Evolutionary conservation across 2,329 filamentous ascomycete genomes (phyloP).

Genomic region (Clonostachys byssicola): DNA sequence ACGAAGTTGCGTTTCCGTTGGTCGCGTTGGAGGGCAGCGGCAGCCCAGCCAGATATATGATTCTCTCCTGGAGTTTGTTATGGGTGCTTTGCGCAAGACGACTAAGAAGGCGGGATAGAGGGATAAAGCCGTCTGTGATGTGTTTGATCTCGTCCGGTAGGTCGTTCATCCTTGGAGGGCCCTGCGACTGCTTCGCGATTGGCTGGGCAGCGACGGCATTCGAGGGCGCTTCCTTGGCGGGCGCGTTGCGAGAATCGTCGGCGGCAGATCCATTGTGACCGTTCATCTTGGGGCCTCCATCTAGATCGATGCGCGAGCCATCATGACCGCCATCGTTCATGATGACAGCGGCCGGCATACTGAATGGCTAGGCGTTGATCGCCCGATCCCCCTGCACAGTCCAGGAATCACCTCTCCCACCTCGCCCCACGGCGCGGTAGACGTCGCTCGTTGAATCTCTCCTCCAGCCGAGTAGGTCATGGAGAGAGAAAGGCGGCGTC

Average conservation of each 20-base stretch:
- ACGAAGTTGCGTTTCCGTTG: conserved; percentile 42
- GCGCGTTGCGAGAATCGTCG: conserved; percentile 6
- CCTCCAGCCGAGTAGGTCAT: neutral
- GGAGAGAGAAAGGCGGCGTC: neutral
- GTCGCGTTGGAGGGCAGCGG: conserved; percentile 45
- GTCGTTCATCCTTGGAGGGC: conserved; percentile 44
- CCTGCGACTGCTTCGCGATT: conserved; percentile 7
- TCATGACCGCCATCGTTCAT: conserved; percentile 53
- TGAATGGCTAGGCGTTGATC: neutral
- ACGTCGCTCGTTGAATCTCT: conserved; percentile 2
- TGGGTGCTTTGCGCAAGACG: conserved; percentile 81
- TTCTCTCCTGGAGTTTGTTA: conserved; percentile 67
- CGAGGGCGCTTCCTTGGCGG: conserved; percentile 14
- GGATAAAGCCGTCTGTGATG: conserved; percentile 72
- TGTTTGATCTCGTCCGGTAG: conserved; percentile 62
- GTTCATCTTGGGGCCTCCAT: conserved; percentile 41
- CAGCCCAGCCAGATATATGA: conserved; percentile 67
- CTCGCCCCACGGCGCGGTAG: conserved; percentile 2
- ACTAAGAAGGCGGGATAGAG: conserved; percentile 69
- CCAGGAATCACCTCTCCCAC: neutral
- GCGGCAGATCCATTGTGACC: conserved; percentile 33
- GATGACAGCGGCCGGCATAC: conserved; percentile 48
- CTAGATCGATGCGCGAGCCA: conserved; percentile 50
- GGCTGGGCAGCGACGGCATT: conserved; percentile 8
- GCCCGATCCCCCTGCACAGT: neutral